A percentile compares a stretch with the other conserved stretches of the same genome.
phyloP scores from a whole-genome alignment of 768 basidiomycete genomes.

The Arthromyces matolae region DNA sequence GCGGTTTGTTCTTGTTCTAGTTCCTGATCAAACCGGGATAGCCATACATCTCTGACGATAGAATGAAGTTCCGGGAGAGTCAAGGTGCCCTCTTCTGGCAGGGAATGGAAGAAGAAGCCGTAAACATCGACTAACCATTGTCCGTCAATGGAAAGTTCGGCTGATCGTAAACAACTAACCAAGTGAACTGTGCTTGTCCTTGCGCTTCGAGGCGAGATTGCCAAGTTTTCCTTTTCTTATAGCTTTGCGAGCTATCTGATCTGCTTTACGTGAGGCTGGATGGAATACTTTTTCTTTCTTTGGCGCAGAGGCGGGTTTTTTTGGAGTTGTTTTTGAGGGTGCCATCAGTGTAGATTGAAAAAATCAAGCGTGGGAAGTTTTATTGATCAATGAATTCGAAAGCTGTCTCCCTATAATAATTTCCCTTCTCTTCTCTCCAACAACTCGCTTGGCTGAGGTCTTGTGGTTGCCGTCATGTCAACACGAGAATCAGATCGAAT shows the following conservation, averaged over 20 bases:
- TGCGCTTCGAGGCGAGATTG: slow-evolving; percentile 50
- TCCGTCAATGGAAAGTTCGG: slow-evolving; percentile 9
- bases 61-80: slow-evolving; percentile 63
- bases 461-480: slow-evolving; percentile 28
- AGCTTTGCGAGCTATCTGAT: slow-evolving; percentile 63
- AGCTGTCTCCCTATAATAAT: too few species aligned
- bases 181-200: slow-evolving; percentile 50
- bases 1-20: slow-evolving; percentile 56
- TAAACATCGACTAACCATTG: slow-evolving; percentile 56
- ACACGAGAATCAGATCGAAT: slow-evolving; percentile 57
- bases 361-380: slow-evolving; percentile 12
- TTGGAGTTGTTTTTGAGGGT: slow-evolving; percentile 35
- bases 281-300: slow-evolving; percentile 83
- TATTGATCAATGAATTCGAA: background rate
- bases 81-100: slow-evolving; percentile 58
- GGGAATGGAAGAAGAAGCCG: slow-evolving; percentile 70
- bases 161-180: slow-evolving; percentile 34
- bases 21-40: slow-evolving; percentile 65
- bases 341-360: slow-evolving; percentile 27
- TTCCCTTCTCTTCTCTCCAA: background rate
- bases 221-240: slow-evolving; percentile 67
- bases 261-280: slow-evolving; percentile 80
- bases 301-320: slow-evolving; percentile 25
- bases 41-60: slow-evolving; percentile 65
- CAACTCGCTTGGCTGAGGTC: background rate